phyloP scores from a whole-genome alignment of 2,329 filamentous ascomycete genomes.

The Scleromitrula shiraiana region DNA sequence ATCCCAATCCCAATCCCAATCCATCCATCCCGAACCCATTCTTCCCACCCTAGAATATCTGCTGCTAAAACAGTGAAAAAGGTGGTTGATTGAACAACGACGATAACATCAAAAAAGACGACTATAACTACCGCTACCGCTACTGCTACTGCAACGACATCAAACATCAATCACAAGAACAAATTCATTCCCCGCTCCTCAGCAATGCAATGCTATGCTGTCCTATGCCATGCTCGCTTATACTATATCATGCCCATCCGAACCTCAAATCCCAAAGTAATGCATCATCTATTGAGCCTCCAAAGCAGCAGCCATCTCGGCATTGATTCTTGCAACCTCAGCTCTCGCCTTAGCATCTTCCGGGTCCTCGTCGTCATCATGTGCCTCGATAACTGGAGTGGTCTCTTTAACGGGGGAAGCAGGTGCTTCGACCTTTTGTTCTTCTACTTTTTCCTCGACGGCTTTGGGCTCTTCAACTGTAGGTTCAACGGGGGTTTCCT shows the following conservation, averaged over 20 bases:
- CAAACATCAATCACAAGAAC: too few relatives aligned
- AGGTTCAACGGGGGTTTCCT: conserved; percentile 6
- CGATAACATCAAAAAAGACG: too few relatives aligned
- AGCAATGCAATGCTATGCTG: neutral
- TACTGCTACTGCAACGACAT: neutral
- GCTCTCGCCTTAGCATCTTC: conserved; percentile 22
- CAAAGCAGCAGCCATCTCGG: conserved; percentile 18
- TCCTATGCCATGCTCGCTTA: neutral
- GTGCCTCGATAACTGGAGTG: neutral
- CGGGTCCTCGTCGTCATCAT: conserved; percentile 15
- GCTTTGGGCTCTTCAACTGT: conserved; percentile 5
- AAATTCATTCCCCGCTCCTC: too few relatives aligned
- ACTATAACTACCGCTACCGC: too few relatives aligned
- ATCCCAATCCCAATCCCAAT: neutral
- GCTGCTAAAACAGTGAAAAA: neutral
- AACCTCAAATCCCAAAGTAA: neutral
- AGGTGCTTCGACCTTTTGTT: neutral
- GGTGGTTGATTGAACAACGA: too few relatives aligned
- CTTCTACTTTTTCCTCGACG: conserved; percentile 1
- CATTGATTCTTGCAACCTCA: conserved; percentile 24
- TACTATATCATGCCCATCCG: neutral
- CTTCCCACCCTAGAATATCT: neutral
- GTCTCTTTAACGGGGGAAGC: neutral
- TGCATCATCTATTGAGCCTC: conserved; percentile 2
- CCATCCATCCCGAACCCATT: neutral